Base-by-base conservation (phyloP, 768 basidiomycete species). In the Serendipita indica region DNA sequence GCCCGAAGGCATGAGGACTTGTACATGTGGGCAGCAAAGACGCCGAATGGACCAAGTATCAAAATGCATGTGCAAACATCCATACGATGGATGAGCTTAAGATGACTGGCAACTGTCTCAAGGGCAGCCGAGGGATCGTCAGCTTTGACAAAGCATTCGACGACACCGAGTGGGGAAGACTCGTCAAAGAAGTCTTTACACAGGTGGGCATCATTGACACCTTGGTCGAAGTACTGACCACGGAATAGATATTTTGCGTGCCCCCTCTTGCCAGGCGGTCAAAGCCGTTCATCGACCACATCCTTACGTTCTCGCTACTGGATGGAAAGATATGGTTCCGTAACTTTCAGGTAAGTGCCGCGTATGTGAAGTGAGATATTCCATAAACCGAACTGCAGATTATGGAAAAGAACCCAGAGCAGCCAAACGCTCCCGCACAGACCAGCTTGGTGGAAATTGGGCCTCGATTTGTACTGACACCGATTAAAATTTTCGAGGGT, bases 21-120 rank as follows among this genome's bases (percentile, higher is more conserved):
- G 54, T 99, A 98, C 67, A 70, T 98, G 60, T 99, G 96, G 96
- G 86, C 91, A 32, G 83, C 88, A 12, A 93, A 97, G 70, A 89
- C 92, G 33, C 96, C 96, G 20, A 99, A 99, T 66, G 96, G 96
- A 7, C 96, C 96, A 13, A 93, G 88, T 67, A 82, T 93, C 67
- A 97, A 97, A 70, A 78, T 97, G 76, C 96, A 98, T 67, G 94
- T 97, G 14, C 93, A 96, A 72, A 98, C 67, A 78, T 94, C 58
- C 96, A 99, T 70, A 99, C 96, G 39, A 98, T 98, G 96, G 96
- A 98, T 72, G 96, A 99, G 71, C 77, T 99, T 63, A 98, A 98
- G 74, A 88, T 99, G 93, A 94, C 92, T 4, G 96, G 96, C 32
- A 98, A 99, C 70, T 99, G 96, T 70, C 71, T 99, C 64, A 96